phyloP scores from a whole-genome alignment of 371 early-diverging fungal genomes.

The Choanephora cucurbitarum region DNA sequence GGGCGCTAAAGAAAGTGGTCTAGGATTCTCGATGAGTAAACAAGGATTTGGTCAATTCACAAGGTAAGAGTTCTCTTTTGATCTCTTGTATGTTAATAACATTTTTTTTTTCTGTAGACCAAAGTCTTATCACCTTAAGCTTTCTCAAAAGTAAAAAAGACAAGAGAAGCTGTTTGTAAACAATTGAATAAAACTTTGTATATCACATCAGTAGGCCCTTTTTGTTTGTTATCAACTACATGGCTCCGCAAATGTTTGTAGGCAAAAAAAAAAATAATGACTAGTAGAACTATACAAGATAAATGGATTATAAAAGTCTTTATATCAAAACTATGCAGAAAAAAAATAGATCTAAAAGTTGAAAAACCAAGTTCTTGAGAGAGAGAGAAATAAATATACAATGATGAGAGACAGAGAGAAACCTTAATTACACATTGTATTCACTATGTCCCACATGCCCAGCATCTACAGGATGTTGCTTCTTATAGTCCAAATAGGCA shows the following conservation, averaged over 20 bases:
- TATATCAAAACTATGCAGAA: too few species aligned
- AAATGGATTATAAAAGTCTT: too few species aligned
- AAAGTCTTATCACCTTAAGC: conserved; percentile 53
- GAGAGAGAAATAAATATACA: neutral
- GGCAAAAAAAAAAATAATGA: too few species aligned
- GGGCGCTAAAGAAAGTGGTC: conserved; percentile 81
- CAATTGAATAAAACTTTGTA: too few species aligned
- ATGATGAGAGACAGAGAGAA: neutral
- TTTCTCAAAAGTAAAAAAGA: conserved; percentile 34
- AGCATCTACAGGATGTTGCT: conserved; percentile 38
- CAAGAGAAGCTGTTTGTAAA: neutral
- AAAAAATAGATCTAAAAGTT: too few species aligned
- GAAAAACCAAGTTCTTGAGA: too few species aligned
- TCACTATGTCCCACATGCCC: conserved; percentile 40
- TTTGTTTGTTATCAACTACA: too few species aligned
- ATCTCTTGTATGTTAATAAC: conserved; percentile 1
- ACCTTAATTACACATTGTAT: neutral
- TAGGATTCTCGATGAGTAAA: conserved; percentile 71
- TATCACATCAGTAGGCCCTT: too few species aligned
- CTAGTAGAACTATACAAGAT: too few species aligned
- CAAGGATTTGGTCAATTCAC: conserved; percentile 74
- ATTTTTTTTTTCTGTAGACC: conserved; percentile 31
- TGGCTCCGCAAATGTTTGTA: too few species aligned
- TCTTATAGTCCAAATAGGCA: conserved; percentile 66
- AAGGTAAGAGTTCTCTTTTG: conserved; percentile 29